phyloP scores from a whole-genome alignment of 805 yeast genomes.

The Soucietia sequanensis region DNA sequence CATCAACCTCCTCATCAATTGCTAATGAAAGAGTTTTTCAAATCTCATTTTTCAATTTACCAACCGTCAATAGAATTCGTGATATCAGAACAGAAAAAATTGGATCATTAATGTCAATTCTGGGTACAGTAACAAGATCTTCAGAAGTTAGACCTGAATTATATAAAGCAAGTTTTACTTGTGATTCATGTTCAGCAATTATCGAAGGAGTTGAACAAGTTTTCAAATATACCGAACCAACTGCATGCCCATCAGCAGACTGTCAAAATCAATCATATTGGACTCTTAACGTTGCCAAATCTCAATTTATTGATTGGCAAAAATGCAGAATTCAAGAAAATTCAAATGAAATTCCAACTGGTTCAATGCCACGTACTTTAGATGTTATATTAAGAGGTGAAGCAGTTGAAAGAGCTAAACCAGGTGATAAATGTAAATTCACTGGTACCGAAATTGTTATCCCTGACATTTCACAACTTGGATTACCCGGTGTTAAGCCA shows the following conservation, averaged over 20 bases:
- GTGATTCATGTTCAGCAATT: conserved; percentile 82
- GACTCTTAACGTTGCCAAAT: conserved; percentile 79
- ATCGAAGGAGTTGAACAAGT: conserved; percentile 90
- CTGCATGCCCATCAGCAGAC: conserved; percentile 67
- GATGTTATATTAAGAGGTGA: conserved; percentile 94
- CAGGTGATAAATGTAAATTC: conserved; percentile 93
- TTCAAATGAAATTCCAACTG: conserved; percentile 95
- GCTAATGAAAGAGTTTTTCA: conserved; percentile 76
- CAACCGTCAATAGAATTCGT: conserved; percentile 78
- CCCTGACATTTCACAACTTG: conserved; percentile 92
- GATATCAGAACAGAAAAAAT: conserved; percentile 88
- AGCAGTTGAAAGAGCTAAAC: conserved; percentile 92
- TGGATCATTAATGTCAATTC: conserved; percentile 78
- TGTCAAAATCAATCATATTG: conserved; percentile 86
- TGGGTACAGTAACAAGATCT: conserved; percentile 95
- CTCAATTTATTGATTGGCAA: conserved; percentile 95
- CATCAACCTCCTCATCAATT: conserved; percentile 44
- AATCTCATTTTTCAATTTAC: conserved; percentile 84
- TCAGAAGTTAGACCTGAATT: conserved; percentile 96
- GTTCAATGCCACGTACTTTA: conserved; percentile 96
- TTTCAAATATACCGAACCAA: conserved; percentile 92
- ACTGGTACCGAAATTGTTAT: conserved; percentile 94
- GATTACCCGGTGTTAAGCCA: conserved; percentile 93
- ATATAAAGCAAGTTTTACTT: conserved; percentile 79
- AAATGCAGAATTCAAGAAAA: conserved; percentile 93